Conservation (phyloP, 345 rosid genomes). For the Noccaea caerulescens region DNA sequence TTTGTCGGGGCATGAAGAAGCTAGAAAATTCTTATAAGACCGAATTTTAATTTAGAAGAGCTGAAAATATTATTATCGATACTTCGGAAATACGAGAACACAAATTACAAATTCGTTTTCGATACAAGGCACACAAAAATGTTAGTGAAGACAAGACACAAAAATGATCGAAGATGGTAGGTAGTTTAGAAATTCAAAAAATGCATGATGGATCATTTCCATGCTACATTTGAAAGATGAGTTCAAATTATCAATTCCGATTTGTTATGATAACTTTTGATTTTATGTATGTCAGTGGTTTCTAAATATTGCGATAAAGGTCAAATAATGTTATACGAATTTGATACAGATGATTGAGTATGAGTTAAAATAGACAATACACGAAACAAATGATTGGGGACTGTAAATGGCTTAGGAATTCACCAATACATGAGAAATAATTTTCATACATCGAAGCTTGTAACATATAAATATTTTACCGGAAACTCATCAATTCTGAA, state of each 20-base stretch:
- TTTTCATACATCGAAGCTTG: conserved; percentile 6
- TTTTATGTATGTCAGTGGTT: conserved; percentile 7
- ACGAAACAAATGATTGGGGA: background rate
- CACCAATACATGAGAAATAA: background rate
- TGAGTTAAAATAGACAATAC: conserved; percentile 11
- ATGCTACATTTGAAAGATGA: background rate
- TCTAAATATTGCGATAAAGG: conserved; percentile 1
- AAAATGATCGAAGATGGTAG: background rate
- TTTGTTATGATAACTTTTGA: background rate
- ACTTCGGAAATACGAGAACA: background rate
- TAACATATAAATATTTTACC: background rate
- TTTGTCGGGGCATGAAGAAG: background rate
- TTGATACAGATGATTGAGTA: background rate
- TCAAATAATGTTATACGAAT: background rate
- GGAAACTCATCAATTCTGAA: background rate
- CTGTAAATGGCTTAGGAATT: background rate
- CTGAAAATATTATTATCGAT: background rate
- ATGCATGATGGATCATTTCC: background rate
- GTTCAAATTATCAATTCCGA: background rate
- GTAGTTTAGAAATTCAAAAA: background rate
- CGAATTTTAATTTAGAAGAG: background rate
- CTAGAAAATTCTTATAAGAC: conserved; percentile 26
- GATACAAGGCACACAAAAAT: background rate
- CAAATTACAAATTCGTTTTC: background rate
- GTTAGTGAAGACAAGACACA: background rate